Evolutionary conservation across 805 yeast species (phyloP), one percentile per base, ranked within the genome.

Genomic region (Wickerhamomyces queroliae): DNA sequence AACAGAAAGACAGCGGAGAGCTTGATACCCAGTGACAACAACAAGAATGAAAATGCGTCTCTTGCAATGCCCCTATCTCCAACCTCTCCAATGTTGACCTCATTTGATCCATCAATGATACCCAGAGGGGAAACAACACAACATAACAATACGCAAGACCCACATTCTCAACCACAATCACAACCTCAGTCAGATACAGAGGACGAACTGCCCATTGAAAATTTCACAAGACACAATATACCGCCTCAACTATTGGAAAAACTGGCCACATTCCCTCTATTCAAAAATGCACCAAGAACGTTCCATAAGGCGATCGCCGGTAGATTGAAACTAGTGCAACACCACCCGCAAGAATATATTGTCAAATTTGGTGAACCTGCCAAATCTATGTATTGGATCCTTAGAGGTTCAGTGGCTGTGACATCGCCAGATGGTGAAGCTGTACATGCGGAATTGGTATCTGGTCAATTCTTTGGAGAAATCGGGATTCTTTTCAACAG

Each of bases 351-450:
- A 48, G 83, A 79, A 44, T 79, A 75, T 53, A 78, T 83, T 27
- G 78, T 83, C 33, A 77, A 76, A 42, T 76, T 70, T 46, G 90
- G 91, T 2, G 89, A 83, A 47, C 82, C 80, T 1, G 79, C 88
- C 2, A 74, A 72, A 48, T 74, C 90, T 17, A 82, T 84, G 86
- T 83, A 82, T 53, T 83, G 91, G 89, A 79, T 83, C 28, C 58
- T 83, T 13, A 74, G 83, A 50, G 93, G 93, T 3, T 70, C 80
- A 0, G 91, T 83, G 3, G 76, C 78, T n/a, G 87, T 84, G 11
- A 76, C 88, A 0, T 78, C 86, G 12, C 73, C 84, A 1, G 93
- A 83, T 53, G 90, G 88, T 22, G 91, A 83, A 59, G 73, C 84
- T 4, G 69, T 78, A 4, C 80, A 79, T 50, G 89, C 90, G 2